Percentiles rank a stretch among this genome's conserved stretches.
Evolutionary conservation across 495 filamentous ascomycete genomes (phyloP).

Genomic region (Parathielavia hyrcaniae): DNA sequence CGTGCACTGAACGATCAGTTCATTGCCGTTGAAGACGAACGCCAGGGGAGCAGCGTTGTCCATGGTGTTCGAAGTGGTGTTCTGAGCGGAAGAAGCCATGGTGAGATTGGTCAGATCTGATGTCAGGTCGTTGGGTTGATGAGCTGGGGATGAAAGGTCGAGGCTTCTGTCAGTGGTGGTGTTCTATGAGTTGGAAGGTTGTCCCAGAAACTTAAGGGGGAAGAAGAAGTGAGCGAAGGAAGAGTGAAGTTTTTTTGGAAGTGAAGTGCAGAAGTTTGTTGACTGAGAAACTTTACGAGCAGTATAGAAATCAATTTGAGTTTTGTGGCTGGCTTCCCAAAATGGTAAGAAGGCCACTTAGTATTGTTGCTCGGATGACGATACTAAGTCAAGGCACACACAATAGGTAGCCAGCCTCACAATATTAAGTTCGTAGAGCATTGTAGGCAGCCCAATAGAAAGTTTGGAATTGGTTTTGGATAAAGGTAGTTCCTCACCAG

Average conservation of each 20-base stretch:
- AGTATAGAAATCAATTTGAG: no score
- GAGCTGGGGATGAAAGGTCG: neutral
- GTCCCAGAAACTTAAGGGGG: neutral
- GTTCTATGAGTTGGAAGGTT: neutral
- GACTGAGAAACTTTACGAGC: no score
- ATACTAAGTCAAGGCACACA: no score
- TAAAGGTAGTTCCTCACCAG: no score
- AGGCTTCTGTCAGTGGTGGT: neutral
- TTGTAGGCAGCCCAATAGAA: neutral
- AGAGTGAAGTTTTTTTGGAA: no score
- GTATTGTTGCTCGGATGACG: no score
- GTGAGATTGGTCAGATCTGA: neutral
- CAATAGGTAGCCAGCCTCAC: neutral
- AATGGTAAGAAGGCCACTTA: no score
- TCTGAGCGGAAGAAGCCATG: conserved; percentile 4
- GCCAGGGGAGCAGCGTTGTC: conserved; percentile 1
- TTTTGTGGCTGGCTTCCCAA: no score
- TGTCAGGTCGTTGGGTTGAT: neutral
- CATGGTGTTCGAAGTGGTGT: neutral
- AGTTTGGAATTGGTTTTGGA: no score
- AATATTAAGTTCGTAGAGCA: neutral
- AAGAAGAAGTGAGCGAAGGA: neutral
- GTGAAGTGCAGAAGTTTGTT: neutral
- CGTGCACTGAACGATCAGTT: conserved; percentile 15
- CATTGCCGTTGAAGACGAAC: conserved; percentile 13